These are phyloP conservation scores for Malania oleifera DNA, from an alignment of 164 flowering plant species.

Conservation along the genomic window DNA sequence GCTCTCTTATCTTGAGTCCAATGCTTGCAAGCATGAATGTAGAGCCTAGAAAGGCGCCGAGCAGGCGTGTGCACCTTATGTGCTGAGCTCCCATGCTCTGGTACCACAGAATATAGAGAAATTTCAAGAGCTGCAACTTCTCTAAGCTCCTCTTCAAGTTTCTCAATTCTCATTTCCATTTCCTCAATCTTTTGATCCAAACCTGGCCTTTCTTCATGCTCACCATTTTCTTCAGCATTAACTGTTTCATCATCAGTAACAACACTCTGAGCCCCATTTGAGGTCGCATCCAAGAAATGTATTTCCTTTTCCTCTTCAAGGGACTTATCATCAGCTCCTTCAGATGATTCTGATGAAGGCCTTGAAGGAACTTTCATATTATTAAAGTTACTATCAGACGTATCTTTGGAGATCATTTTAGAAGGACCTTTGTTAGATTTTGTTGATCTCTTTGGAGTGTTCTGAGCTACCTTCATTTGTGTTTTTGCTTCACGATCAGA, in stretches of 20 bases:
- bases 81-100: constrained; percentile 97
- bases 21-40: constrained; percentile 90
- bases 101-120: constrained; percentile 85
- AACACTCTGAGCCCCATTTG: constrained; percentile 43
- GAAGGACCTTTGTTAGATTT: constrained; percentile 24
- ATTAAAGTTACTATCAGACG: constrained; percentile 24
- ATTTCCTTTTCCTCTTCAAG: constrained; percentile 47
- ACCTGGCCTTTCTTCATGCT: constrained; percentile 34
- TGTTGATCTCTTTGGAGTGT: constrained; percentile 32
- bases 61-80: constrained; percentile 99
- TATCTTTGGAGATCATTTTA: constrained; percentile 17
- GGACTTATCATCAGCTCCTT: constrained; percentile 45
- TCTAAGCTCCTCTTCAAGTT: constrained; percentile 88
- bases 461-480: constrained; percentile 21
- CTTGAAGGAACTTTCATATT: constrained; percentile 33
- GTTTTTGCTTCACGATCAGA: constrained; percentile 27
- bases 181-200: constrained; percentile 52
- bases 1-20: constrained; percentile 80
- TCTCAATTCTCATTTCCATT: constrained; percentile 74
- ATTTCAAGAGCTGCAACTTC: constrained; percentile 97
- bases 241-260: constrained; percentile 50
- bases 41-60: constrained; percentile 90
- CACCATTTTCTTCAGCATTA: constrained; percentile 38
- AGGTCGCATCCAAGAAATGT: constrained; percentile 49
- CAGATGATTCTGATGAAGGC: constrained; percentile 63